Evolutionary conservation across 2,329 filamentous ascomycete species (phyloP), one percentile per base, ranked within the genome.

Genomic region (Celoporthe dispersa): DNA sequence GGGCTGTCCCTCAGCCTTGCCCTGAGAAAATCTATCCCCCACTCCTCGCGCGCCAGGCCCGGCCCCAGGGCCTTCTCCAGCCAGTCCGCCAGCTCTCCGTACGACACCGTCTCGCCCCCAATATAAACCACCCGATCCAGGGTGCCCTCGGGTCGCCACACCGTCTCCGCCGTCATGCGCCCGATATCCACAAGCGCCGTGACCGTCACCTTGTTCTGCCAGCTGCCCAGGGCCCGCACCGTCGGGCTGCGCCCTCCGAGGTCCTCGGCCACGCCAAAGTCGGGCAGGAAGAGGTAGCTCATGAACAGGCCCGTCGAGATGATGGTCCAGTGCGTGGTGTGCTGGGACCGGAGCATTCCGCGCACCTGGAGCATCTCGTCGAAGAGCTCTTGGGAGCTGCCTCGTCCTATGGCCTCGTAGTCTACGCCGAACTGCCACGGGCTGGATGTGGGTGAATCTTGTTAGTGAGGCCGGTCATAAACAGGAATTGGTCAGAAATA

Each of bases 401-500:
- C 85, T 0, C 80, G 77, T 0, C 89, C 89, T 22, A 92, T 87
- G 37, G 81, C 76, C 69, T 93, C 90, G 78, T 93, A 93, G 76
- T 93, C 89, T 33, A 92, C 87, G 0, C 91, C 91, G 76, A 90
- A 93, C 77, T 93, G 91, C 91, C 91, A 93, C 0, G 91, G 91
- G 25, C 48, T 65, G 11, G 19, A 19, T 14, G 12, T 1, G n/a
- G 59, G 12, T 12, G 8, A 14, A 19, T 9, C 7, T 37, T 31
- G 44, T 64, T 19, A 64, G n/a, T 12, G 11, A 44, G 48, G n/a
- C 8, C 9, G 2, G n/a, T 25, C 1, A 41, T 37, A 37, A n/a
- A n/a, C n/a, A n/a, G n/a, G n/a, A n/a, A n/a, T n/a, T n/a, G n/a
- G n/a, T n/a, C n/a, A n/a, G n/a, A n/a, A n/a, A n/a, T n/a, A n/a